Percentiles rank a stretch among this genome's conserved stretches.
These are phyloP conservation scores for Mesotaenium endlicherianum DNA, from an alignment of 139 green algal genomes.

Conservation along the genomic window DNA sequence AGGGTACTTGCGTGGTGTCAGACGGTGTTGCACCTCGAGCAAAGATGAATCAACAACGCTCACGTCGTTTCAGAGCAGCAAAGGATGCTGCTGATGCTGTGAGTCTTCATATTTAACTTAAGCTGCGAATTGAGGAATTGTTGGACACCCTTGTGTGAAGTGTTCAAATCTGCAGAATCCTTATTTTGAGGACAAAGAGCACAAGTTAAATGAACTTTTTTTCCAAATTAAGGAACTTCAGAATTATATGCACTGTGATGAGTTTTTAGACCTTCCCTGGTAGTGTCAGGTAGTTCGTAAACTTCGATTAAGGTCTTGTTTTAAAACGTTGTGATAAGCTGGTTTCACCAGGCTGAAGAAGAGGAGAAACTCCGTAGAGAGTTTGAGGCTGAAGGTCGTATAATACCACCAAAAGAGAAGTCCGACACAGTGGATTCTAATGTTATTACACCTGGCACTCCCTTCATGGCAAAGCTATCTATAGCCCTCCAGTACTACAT, in stretches of 20 bases:
- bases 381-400: conserved; percentile 76
- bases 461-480: conserved; percentile 95
- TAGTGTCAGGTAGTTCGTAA: too few relatives aligned
- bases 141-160: too few relatives aligned
- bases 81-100: conserved; percentile 77
- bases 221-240: too few relatives aligned
- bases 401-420: conserved; percentile 71
- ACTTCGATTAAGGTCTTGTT: too few relatives aligned
- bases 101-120: conserved; percentile 3
- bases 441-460: conserved; percentile 96
- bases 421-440: conserved; percentile 88
- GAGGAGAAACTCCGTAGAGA: conserved; percentile 86
- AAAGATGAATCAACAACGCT: conserved; percentile 99
- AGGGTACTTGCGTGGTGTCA: conserved; percentile 35
- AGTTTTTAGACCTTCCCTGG: too few relatives aligned
- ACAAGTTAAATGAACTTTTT: too few relatives aligned
- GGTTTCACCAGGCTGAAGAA: conserved; percentile 77
- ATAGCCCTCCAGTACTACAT: conserved; percentile 96
- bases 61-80: conserved; percentile 88
- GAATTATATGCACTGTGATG: too few relatives aligned
- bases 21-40: conserved; percentile 94
- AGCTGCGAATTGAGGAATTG: too few relatives aligned
- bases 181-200: too few relatives aligned
- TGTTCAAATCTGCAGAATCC: too few relatives aligned
- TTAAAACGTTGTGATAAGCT: too few relatives aligned